Base-by-base conservation (phyloP, 306 rosid species). In the Glycyrrhiza uralensis region DNA sequence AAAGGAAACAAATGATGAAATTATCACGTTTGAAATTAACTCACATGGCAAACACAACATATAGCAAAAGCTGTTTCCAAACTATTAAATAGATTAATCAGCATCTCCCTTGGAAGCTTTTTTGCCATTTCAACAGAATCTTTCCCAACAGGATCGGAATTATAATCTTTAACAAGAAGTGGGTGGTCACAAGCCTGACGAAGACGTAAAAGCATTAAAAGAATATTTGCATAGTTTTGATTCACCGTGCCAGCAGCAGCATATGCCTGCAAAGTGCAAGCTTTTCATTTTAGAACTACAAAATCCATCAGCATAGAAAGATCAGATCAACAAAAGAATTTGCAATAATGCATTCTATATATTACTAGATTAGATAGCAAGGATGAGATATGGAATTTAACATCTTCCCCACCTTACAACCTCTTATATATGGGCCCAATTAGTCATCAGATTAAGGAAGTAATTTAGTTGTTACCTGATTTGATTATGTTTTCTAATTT, bases 131-230 rank as follows among this genome's bases (percentile, higher is more conserved):
- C 88, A 23, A 80, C 65, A 69, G 99, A 89, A 79, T 66, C 80
- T 72, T 84, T 87, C 51, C 97, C 96, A 33, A 86, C 87, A 39
- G 72, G 82, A 69, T 85, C 91, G 14, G 91, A 79, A 71, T 78
- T 69, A 83, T 74, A 85, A 63, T 90, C 95, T 80, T 91, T 91
- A 62, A 94, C 96, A 77, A 94, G 99, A 71, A 56, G 84, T 0
- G 99, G 99, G 47, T 94, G 99, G 68, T 94, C 97, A 75, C 99
- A 94, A 81, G 97, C 99, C 82, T 94, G 99, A 36, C 99, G 92
- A 63, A 94, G 97, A 66, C 97, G 99, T 71, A 91, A 79, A 75
- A 94, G 97, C 99, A 94, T 91, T 81, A 91, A 72, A 42, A 94
- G 91, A 81, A 94, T 94, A 85, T 91, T 94, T 62, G 99, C 99